Evolutionary conservation across 805 yeast species (phyloP), one percentile per base, ranked within the genome.

Genomic region (Saccharomycopsis lassenensis): DNA sequence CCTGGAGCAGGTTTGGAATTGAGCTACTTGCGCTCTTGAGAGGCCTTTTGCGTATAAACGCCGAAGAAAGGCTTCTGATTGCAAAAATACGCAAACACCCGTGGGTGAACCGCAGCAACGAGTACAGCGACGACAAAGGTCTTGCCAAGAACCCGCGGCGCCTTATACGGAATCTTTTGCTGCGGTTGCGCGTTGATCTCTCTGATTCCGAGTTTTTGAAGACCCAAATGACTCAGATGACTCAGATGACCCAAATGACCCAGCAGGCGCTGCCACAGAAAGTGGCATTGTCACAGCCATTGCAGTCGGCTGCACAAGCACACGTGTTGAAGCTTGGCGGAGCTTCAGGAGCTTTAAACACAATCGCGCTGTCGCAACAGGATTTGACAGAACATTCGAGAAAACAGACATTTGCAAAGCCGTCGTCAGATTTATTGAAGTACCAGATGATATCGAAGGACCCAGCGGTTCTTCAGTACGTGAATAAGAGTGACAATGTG

Each of bases 1-100:
- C 79, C 0, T 77, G 86, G 85, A 57, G 60, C 11, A 63, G 57
- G 41, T 52, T 77, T 17, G 67, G 73, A 6, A 55, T 68, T 1
- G 58, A 57, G 6, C 68, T 67, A 2, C 44, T 74, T 21, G 68
- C 78, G 10, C 44, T 78, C 11, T 46, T 78, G 31, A 55, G 77
- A 34, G 65, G 70, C 35, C 55, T 77, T 18, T 47, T 78, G 45
- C 70, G 67, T 37, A 64, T 71, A 0, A 58, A 68, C 21, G 70
- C 77, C 1, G 48, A 41, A 1, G 54, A 59, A 27, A 55, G 86
- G 48, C 54, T 62, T 3, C 45, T 61, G 0, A 39, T 74, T 31
- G 55, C 53, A 0, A 57, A 51, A n/a, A 53, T 76, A 3, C 54
- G 62, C 33, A 48, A 52, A 5, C 80, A 75, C 46, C 69, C 69